Evolutionary conservation across 176 grass and related monocot genomes (phyloP).

Genomic region (sorghum (Sorghum bicolor)): Sorghum_bicolor_NCBIv3 NC_012874.2:70849501-70850000

Average conservation of each 20-base stretch:
- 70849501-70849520: slow-evolving; percentile 27
- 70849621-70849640: slow-evolving; percentile 67
- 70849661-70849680: slow-evolving; percentile 16
- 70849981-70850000: slow-evolving; percentile 6
- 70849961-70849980: slow-evolving; percentile 14
- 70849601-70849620: slow-evolving; percentile 88
- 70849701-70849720: background rate
- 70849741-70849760: slow-evolving; percentile 73
- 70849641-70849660: slow-evolving; percentile 5
- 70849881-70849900: slow-evolving; percentile 57
- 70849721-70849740: slow-evolving; percentile 18
- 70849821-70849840: slow-evolving; percentile 74
- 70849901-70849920: slow-evolving; percentile 54
- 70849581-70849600: slow-evolving; percentile 90
- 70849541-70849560: background rate
- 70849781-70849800: slow-evolving; percentile 80
- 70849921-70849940: background rate
- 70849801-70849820: slow-evolving; percentile 84
- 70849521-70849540: slow-evolving; percentile 9
- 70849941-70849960: background rate
- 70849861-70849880: slow-evolving; percentile 94
- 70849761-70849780: slow-evolving; percentile 56
- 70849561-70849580: slow-evolving; percentile 22
- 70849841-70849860: slow-evolving; percentile 77
- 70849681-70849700: background rate